A percentile compares a stretch with the other conserved stretches of the same genome.
Conservation (phyloP, 305 asterid genomes). For the Solanum hybrid region DNA sequence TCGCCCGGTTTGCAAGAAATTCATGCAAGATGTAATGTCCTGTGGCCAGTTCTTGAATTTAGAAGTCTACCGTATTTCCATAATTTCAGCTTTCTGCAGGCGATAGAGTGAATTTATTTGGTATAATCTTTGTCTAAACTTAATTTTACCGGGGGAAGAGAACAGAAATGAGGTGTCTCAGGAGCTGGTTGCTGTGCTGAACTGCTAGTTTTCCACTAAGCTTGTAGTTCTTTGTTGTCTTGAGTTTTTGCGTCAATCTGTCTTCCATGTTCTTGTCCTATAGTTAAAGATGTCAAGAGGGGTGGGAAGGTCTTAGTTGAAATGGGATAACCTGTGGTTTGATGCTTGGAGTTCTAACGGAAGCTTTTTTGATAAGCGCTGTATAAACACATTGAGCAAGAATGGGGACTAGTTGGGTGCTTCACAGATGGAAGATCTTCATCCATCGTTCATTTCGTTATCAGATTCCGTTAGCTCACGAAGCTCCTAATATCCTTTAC, state of each 20-base stretch:
- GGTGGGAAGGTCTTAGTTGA: background rate
- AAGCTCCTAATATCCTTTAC: constrained; percentile 73
- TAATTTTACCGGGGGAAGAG: constrained; percentile 3
- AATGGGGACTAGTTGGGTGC: constrained; percentile 17
- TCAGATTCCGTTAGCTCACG: constrained; percentile 39
- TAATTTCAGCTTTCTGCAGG: constrained; percentile 38
- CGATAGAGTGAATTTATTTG: constrained; percentile 8
- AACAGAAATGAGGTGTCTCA: background rate
- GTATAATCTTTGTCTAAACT: background rate
- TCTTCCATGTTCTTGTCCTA: background rate
- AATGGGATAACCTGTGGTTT: background rate
- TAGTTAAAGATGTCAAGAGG: background rate
- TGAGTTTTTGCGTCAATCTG: background rate
- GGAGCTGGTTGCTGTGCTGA: background rate
- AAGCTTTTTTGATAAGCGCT: background rate
- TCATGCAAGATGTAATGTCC: constrained; percentile 92
- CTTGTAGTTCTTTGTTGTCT: background rate
- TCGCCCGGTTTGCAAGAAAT: constrained; percentile 91
- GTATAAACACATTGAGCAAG: constrained; percentile 12
- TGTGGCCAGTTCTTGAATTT: constrained; percentile 55
- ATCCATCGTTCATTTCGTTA: constrained; percentile 45
- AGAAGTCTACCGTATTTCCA: constrained; percentile 44
- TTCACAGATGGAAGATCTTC: constrained; percentile 46
- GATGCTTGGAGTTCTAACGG: background rate
- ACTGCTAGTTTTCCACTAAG: background rate